Base-by-base conservation (phyloP, 495 filamentous ascomycete species). In the Astrocystis sublimbata region DNA sequence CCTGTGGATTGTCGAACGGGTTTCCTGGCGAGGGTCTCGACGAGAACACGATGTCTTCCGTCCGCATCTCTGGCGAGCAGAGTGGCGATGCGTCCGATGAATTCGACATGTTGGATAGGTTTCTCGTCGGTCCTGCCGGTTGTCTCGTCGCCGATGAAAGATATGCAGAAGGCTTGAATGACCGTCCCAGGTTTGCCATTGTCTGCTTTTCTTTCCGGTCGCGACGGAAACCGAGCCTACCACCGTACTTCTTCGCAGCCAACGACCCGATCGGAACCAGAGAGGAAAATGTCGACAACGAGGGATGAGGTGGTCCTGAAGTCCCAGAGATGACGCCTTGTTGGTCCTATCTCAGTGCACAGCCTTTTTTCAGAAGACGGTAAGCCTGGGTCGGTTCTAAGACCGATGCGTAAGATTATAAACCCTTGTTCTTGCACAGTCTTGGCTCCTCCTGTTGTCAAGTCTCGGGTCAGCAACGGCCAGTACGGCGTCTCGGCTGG, bases 81-180 rank as follows among this genome's bases (percentile, higher is more conserved):
- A 61, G 69, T 59, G 70, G 68, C 28, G 71, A 73, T 9, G 52
- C 61, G 50, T 73, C 75, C 8, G 76, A 75, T 12, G 76, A 77
- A 63, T 63, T 76, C 24, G 76, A 78, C 51, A 64, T 65, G 24
- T 40, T 62, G 40, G 60, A 62, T 17, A 62, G n/a, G 8, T 53
- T 73, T 58, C 73, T 66, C 30, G 62, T 62, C 23, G 70, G 73
- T 19, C 68, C 69, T 38, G 62, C 61, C 13, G 68, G 74, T 41
- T 71, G 65, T 65, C 66, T 70, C 49, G 71, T 64, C 58, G 69
- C 65, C 13, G 72, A 68, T 35, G 74, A 68, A 43, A 76, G 51
- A 65, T 72, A 75, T 50, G 70, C 73, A 64, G 69, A 65, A n/a
- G 72, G 69, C 58, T 73, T 72, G 60, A 77, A 71, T 31, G 76